phyloP scores from a whole-genome alignment of 1,139 yeast genomes.

The Nematodospora anomalae region DNA sequence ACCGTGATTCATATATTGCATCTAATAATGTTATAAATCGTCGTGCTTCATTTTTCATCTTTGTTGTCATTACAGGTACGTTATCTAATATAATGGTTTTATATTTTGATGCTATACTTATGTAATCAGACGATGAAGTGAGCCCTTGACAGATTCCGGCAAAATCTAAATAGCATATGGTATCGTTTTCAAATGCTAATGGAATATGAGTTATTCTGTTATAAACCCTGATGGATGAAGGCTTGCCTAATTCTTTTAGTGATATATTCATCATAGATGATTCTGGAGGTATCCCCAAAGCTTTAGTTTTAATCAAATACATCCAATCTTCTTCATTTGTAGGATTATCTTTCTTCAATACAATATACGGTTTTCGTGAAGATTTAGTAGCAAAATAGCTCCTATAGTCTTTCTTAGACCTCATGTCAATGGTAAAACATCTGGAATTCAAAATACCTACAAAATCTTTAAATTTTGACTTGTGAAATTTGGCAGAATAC shows the following conservation, averaged over 20 bases:
- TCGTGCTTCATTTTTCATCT: slow-evolving; percentile 67
- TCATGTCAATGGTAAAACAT: slow-evolving; percentile 65
- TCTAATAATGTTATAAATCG: slow-evolving; percentile 65
- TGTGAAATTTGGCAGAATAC: slow-evolving; percentile 63
- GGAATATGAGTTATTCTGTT: slow-evolving; percentile 54
- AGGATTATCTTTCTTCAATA: slow-evolving; percentile 27
- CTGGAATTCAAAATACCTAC: slow-evolving; percentile 58
- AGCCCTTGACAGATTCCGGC: slow-evolving; percentile 57
- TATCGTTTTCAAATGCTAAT: slow-evolving; percentile 31
- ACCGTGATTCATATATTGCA: slow-evolving; percentile 67
- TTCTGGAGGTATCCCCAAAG: slow-evolving; percentile 18
- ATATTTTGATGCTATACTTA: slow-evolving; percentile 61
- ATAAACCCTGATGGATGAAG: slow-evolving; percentile 49
- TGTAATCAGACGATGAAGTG: slow-evolving; percentile 68
- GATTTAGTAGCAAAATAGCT: slow-evolving; percentile 34
- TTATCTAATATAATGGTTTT: slow-evolving; percentile 58
- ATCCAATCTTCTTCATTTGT: slow-evolving; percentile 40
- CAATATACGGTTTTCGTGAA: slow-evolving; percentile 23
- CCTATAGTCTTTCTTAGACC: slow-evolving; percentile 58
- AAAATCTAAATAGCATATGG: slow-evolving; percentile 53
- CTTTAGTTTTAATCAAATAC: slow-evolving; percentile 22
- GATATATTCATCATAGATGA: slow-evolving; percentile 17
- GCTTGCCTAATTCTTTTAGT: slow-evolving; percentile 22
- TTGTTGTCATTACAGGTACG: slow-evolving; percentile 59
- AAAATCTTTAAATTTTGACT: slow-evolving; percentile 56